Evolutionary conservation across 441 rosid species (phyloP), one percentile per base, ranked within the genome.

Genomic region (Mallotus japonicus): DNA sequence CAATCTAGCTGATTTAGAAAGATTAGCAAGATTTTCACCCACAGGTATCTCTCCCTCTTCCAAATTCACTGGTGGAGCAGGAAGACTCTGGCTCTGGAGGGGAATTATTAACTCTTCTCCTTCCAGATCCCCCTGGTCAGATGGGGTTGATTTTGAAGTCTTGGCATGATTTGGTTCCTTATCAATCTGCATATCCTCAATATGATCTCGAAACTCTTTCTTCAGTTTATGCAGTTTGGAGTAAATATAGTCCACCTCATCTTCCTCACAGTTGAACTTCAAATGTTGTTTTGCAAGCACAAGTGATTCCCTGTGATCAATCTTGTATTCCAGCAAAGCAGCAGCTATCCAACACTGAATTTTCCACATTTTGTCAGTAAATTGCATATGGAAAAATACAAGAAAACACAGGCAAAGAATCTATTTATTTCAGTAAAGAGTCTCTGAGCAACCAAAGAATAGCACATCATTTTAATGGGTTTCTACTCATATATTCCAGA

Each of bases 301-400:
- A 74, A 83, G 67, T 22, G 85, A 83, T 71, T 72, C 76, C 34
- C 62, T 76, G 75, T 61, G 78, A 77, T 81, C 67, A 42, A 83
- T 74, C 73, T 83, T 61, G 46, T 71, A 60, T 65, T 77, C 74
- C 71, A 78, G 46, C 67, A 85, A 47, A 68, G 76, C 73, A 63
- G 82, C 83, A 67, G 85, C 82, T 54, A 64, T 70, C 86, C 83
- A 83, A 73, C 86, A 85, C 88, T 85, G 57, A 64, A 65, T 54
- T 54, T 53, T 37, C 9, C 46, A 44, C 8, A 65, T 37, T 62
- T 42, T 37, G 40, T 37, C 40, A 37, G 5, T 37, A 37, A 37
- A 37, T 37, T 6, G 40, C 34, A 12, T 57, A 46, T 3, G n/a
- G 16, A 58, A 7, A 22, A 15, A 46, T 20, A 58, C 1, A 46